Base-by-base conservation (phyloP, 2,329 filamentous ascomycete genomes). In the Seiridium unicorne region DNA sequence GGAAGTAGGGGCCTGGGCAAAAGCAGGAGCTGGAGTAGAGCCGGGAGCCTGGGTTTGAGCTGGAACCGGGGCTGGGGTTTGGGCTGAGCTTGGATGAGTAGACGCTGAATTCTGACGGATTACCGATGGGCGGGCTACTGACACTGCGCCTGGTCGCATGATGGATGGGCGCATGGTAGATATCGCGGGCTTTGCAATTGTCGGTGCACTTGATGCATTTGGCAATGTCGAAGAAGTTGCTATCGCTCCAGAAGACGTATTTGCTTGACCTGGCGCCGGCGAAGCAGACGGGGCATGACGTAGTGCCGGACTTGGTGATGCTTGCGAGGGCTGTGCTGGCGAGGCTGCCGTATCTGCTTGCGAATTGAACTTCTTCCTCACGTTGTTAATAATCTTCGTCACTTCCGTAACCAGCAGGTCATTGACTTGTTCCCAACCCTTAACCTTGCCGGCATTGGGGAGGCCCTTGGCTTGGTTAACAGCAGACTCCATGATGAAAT, bases 401-500 rank as follows among this genome's bases (percentile, higher is more conserved):
- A 73, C 67, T 55, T 70, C 69, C 51, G 72, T 68, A 8, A 69
- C 66, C 61, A 73, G 72, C 34, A 73, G 48, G 18, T 66, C 63
- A 47, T 73, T 67, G 49, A 68, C 70, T 58, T 70, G 64, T 47
- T 71, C 70, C 70, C 70, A 73, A 10, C 69, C 68, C 55, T 63
- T 64, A 55, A 70, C 63, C 8, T 64, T 64, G 32, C 63, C 67
- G 11, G 63, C 42, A 51, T 69, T 68, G 3, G 71, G 67, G 18
- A 72, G 60, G 31, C 71, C 70, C 58, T 68, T 68, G 40, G 71
- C 71, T 54, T 69, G 70, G 35, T 68, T 72, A 47, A 73, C 71
- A 5, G 71, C 71, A 13, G 69, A 66, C 42, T 73, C 71, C 5
- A 73, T 66, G 40, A 73, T 69, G 44, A 63, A 64, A 36, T 72